phyloP scores from a whole-genome alignment of 352 stramenopile genomes.

The Phytophthora litchii region DNA sequence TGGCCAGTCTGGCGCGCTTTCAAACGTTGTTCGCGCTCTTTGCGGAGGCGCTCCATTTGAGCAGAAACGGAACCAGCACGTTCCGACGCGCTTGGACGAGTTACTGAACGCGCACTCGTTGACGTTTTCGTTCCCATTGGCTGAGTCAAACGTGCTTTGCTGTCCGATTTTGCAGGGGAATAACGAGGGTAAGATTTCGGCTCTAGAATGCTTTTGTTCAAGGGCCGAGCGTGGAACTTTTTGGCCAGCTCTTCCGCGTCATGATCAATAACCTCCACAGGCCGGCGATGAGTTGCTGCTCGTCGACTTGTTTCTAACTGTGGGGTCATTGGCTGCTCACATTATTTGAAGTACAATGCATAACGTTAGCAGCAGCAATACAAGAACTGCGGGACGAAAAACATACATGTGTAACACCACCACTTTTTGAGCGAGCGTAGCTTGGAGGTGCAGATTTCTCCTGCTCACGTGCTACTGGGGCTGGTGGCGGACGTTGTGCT shows the following conservation, averaged over 20 bases:
- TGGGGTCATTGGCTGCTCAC: constrained; percentile 53
- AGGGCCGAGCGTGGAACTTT: constrained; percentile 79
- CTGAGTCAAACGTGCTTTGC: constrained; percentile 45
- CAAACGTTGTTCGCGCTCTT: constrained; percentile 47
- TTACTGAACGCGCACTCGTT: constrained; percentile 42
- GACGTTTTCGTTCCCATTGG: constrained; percentile 51
- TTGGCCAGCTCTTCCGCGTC: constrained; percentile 74
- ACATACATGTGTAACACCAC: constrained; percentile 50
- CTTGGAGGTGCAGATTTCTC: constrained; percentile 30
- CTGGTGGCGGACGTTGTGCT: constrained; percentile 34
- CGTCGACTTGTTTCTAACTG: constrained; percentile 71
- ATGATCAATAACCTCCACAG: constrained; percentile 64
- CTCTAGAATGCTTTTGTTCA: constrained; percentile 63
- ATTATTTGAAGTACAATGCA: constrained; percentile 10
- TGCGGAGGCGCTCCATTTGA: constrained; percentile 49
- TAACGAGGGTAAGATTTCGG: constrained; percentile 37
- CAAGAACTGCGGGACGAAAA: not conserved
- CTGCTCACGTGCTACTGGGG: constrained; percentile 28
- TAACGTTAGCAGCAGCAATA: constrained; percentile 1
- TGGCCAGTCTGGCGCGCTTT: constrained; percentile 32
- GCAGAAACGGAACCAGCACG: constrained; percentile 34
- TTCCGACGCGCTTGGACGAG: constrained; percentile 37
- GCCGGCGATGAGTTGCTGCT: constrained; percentile 57
- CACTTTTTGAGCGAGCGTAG: constrained; percentile 33
- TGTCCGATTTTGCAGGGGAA: constrained; percentile 33